Evolutionary conservation across 2,329 filamentous ascomycete species (phyloP), one percentile per base, ranked within the genome.

Genomic region (Arthrobotrys sinensis): DNA sequence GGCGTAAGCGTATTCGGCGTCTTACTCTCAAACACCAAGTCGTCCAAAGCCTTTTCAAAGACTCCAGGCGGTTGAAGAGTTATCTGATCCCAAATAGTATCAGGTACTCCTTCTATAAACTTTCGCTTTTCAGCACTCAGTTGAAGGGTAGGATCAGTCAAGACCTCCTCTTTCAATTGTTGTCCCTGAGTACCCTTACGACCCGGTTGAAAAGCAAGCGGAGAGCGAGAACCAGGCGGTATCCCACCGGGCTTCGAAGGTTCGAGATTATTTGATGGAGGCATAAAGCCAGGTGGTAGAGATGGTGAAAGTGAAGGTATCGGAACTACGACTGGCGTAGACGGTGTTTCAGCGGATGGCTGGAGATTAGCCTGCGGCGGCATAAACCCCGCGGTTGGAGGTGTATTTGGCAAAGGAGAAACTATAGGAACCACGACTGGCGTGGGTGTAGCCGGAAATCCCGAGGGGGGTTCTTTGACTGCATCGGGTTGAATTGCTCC

Each of bases 51-150:
- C 16, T 43, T 34, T 24, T 67, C 63, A 40, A 75, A 75, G 3
- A 7, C 43, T 14, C 62, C 52, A 10, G 52, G 52, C 2, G 69
- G 52, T 5, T 53, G 63, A 2, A 67, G 53, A 8, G 53, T 43
- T 28, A 75, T 63, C 53, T 68, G 70, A n/a, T 75, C 70, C 62
- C 62, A 75, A 16, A 53, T 45, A 8, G 70, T 52, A 46, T 62
- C 52, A 4, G 70, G 63, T 6, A 68, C 38, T n/a, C 14, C 28
- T 19, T 67, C 38, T 14, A 75, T 16, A 38, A 75, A 75, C 32
- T 75, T 46, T 11, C 16, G n/a, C n/a, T 53, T 48, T 16, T 19
- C 32, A 14, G 43, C n/a, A 43, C 24, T 55, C 19, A 66, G 10
- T 19, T 52, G 36, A 32, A 63, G 24, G 1, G 38, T 53, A n/a